Evolutionary conservation across 192 early-diverging fungal genomes (phyloP), one percentile per base, ranked within the genome.

Genomic region (Spinellus fusiger): DNA sequence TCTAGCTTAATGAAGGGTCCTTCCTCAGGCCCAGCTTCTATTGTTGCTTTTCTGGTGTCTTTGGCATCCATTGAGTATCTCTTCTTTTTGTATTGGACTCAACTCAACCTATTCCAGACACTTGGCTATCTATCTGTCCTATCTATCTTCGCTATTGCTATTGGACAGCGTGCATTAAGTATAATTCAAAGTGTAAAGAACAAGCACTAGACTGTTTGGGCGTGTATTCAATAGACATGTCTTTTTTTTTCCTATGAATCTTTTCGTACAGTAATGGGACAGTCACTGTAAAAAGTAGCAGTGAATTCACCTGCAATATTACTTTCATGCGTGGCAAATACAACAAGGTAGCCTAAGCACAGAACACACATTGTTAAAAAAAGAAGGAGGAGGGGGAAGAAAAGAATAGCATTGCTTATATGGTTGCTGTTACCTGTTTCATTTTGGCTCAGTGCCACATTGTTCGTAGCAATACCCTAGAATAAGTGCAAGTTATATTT

Each of bases 1-100:
- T 56, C 34, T 23, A 37, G 52, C 3, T 25, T 71, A 12, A 23
- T 20, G 12, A 33, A 38, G 5, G 55, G 54, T 6, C 27, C 64
- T 16, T 25, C 49, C 2, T 22, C 18, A 5, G 27, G 48, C 20
- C 29, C 64, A 20, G 38, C 69, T 26, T 64, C 59, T 4, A 73
- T 73, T 16, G 8, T 70, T 16, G 53, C 62, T n/a, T 81, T 81
- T 47, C 61, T 81, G 37, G 66, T 51, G 44, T 72, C 76, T 5
- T 49, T 81, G n/a, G 69, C 53, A 18, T 69, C 55, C 40, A 76
- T 76, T 28, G 79, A 81, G 50, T 73, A 66, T 28, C 50, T 78
- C 12, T 78, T 78, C 34, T 78, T 72, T 59, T 61, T 59, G 18
- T 81, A 81, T 62, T 81, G 76, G 76, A 78, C 74, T 15, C 68